Percentiles rank a stretch among this genome's conserved stretches.
phyloP scores from a whole-genome alignment of 768 basidiomycete species.

The Mycena sanguinolenta region DNA sequence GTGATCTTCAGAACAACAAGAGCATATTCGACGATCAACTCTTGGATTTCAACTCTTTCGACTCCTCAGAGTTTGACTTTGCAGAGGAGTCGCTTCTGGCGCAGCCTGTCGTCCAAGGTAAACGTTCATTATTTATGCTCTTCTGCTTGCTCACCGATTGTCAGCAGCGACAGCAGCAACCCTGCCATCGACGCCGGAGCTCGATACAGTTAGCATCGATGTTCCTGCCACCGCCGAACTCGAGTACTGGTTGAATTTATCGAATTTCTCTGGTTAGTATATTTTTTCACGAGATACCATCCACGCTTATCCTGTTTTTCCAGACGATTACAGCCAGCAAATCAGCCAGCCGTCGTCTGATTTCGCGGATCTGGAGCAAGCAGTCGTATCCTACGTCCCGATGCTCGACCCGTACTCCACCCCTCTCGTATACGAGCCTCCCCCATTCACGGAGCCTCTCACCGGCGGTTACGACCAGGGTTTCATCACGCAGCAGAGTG shows the following conservation, averaged over 20 bases:
- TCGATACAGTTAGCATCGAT: slow-evolving; percentile 8
- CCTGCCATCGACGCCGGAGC: not conserved
- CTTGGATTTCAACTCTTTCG: slow-evolving; percentile 51
- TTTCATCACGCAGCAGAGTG: too few relatives aligned
- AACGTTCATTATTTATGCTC: not conserved
- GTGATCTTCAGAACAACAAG: slow-evolving; percentile 40
- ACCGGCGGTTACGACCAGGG: too few relatives aligned
- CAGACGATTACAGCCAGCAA: not conserved
- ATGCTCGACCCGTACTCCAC: too few relatives aligned
- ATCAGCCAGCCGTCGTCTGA: not conserved
- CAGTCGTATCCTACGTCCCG: too few relatives aligned
- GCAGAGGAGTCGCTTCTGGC: not conserved
- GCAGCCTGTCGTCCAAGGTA: slow-evolving; percentile 17
- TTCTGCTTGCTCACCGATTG: not conserved
- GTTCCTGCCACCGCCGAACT: not conserved
- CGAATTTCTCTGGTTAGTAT: not conserved
- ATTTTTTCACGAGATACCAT: not conserved
- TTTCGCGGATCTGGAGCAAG: too few relatives aligned
- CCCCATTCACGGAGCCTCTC: too few relatives aligned
- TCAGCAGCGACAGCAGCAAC: not conserved
- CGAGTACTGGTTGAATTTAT: slow-evolving; percentile 11
- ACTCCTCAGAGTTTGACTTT: slow-evolving; percentile 37
- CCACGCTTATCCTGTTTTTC: not conserved
- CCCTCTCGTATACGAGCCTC: too few relatives aligned
- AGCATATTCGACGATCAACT: slow-evolving; percentile 42